Evolutionary conservation across 176 grass and related monocot genomes (phyloP).

Genomic region (Ensete ventricosum): DNA sequence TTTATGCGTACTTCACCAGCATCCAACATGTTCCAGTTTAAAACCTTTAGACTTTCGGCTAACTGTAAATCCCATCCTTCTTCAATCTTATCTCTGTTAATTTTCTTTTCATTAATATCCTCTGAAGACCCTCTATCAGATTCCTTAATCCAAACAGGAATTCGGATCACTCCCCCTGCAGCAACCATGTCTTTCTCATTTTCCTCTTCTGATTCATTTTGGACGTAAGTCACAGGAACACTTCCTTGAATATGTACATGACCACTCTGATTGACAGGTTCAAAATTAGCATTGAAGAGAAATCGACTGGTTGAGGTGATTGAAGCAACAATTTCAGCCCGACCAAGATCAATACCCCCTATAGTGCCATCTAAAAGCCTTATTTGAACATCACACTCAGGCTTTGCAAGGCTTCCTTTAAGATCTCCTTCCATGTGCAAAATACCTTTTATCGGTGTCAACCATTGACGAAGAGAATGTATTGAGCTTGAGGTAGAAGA

Average conservation of each 20-base stretch:
- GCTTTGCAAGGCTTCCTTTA: constrained; percentile 75
- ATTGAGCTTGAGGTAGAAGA: constrained; percentile 79
- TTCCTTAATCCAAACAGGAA: constrained; percentile 86
- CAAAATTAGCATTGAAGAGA: constrained; percentile 86
- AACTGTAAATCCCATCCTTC: constrained; percentile 93
- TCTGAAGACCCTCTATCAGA: constrained; percentile 35
- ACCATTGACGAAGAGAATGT: constrained; percentile 89
- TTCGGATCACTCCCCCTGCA: constrained; percentile 63
- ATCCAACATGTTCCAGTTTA: constrained; percentile 90
- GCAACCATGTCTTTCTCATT: constrained; percentile 41
- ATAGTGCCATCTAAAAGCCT: constrained; percentile 85
- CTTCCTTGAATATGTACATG: constrained; percentile 96
- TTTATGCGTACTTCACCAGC: constrained; percentile 85
- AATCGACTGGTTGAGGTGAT: constrained; percentile 78
- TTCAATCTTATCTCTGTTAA: constrained; percentile 66
- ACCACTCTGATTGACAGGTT: constrained; percentile 81
- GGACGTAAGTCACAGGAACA: constrained; percentile 76
- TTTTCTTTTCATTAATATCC: constrained; percentile 69
- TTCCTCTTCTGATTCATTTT: constrained; percentile 55
- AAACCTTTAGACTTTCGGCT: constrained; percentile 89
- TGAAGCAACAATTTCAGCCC: constrained; percentile 90
- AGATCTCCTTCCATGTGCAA: constrained; percentile 99
- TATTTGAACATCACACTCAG: constrained; percentile 97
- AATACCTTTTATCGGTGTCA: constrained; percentile 91
- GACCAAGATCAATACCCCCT: constrained; percentile 85